Conservation (phyloP, 177 flowering plant species). For the Telopea speciosissima region DNA sequence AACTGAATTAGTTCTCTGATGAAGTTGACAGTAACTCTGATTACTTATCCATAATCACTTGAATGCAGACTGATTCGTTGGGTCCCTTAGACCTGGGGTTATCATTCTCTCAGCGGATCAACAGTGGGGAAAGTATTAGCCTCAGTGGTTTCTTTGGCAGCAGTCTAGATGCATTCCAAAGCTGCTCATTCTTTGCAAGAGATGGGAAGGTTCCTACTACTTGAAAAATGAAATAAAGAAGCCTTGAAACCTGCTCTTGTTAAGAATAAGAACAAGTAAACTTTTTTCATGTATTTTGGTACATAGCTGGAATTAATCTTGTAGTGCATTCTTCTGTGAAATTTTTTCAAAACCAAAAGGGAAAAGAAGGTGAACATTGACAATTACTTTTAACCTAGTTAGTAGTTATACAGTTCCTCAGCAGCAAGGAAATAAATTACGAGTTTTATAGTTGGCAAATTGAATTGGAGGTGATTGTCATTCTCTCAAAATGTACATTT, state of each 20-base stretch:
- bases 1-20: neutral
- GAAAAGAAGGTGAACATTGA: no score
- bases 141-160: slow-evolving; percentile 25
- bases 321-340: no score
- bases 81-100: slow-evolving; percentile 61
- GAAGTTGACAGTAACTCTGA: neutral
- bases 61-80: slow-evolving; percentile 48
- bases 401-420: no score
- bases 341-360: no score
- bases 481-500: no score
- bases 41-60: slow-evolving; percentile 4
- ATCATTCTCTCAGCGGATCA: slow-evolving; percentile 31
- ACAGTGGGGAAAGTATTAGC: slow-evolving; percentile 34
- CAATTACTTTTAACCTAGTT: no score
- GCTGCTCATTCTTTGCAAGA: slow-evolving; percentile 10
- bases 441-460: no score
- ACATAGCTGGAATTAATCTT: no score
- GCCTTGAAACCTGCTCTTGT: neutral
- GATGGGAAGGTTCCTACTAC: slow-evolving; percentile 9
- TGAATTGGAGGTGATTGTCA: no score
- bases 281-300: no score
- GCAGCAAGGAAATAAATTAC: no score
- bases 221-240: neutral
- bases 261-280: neutral
- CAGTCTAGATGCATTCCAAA: slow-evolving; percentile 23